These are phyloP conservation scores for Calocera cornea DNA, from an alignment of 768 basidiomycete species.

Conservation along the genomic window DNA sequence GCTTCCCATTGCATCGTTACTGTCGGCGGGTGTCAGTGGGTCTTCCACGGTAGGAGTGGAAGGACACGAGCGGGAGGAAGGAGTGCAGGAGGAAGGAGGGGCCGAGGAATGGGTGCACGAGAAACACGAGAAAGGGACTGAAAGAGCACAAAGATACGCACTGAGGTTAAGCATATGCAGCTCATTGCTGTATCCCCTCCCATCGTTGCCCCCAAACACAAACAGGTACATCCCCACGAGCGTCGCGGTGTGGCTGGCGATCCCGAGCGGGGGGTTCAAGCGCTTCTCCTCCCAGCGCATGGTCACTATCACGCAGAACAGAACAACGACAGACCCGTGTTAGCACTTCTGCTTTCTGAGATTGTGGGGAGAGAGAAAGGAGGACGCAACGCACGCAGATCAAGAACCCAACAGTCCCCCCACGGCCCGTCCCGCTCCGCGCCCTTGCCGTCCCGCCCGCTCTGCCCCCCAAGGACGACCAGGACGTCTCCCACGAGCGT, in stretches of 20 bases:
- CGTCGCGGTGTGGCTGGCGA: conserved; percentile 53
- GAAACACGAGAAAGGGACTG: not conserved
- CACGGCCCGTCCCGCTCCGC: conserved; percentile 57
- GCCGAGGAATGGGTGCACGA: too few species aligned
- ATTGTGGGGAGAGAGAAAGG: not conserved
- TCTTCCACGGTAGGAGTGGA: too few species aligned
- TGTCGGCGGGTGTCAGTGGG: too few species aligned
- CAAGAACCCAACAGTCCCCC: conserved; percentile 45
- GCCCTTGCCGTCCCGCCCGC: conserved; percentile 78
- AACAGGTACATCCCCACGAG: conserved; percentile 88
- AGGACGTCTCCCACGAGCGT: conserved; percentile 75
- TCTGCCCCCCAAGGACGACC: conserved; percentile 83
- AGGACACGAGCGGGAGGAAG: too few species aligned
- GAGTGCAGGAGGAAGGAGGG: too few species aligned
- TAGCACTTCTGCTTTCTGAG: not conserved
- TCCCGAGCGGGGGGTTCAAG: not conserved
- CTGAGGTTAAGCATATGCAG: conserved; percentile 79
- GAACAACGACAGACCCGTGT: not conserved
- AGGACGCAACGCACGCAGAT: conserved; percentile 50
- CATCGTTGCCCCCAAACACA: conserved; percentile 79
- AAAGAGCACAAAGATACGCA: conserved; percentile 24
- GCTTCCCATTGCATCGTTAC: conserved; percentile 76
- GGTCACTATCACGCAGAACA: not conserved
- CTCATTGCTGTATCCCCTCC: conserved; percentile 51
- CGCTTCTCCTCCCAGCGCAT: conserved; percentile 1